Evolutionary conservation across 2,329 filamentous ascomycete species (phyloP), one percentile per base, ranked within the genome.

Genomic region (Fusarium acutatum): DNA sequence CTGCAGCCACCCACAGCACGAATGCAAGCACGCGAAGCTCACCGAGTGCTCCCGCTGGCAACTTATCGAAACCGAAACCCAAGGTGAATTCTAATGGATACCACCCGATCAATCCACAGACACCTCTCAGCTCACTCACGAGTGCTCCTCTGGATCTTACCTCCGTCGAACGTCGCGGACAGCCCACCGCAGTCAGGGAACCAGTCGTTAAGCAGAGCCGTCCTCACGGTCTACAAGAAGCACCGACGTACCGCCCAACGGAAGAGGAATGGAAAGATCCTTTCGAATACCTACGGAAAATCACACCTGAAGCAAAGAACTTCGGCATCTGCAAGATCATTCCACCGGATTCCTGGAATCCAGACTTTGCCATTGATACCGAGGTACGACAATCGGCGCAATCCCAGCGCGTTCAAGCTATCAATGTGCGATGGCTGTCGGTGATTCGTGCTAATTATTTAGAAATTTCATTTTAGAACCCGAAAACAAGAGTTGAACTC

Each of bases 381-480:
- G 95, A 98, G 91, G 96, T 98, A 75, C 50, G 81, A 73, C 34
- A 52, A 26, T 46, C 54, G 69, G 37, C 49, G 50, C 43, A 63
- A 38, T 57, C 32, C 35, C 37, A 47, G 58, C 59, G 71, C 71
- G 71, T 62, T 56, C 41, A 60, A 35, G 50, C 52, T 60, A 53
- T 60, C 30, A 60, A 41, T 24, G 30, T 43, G 43, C 30, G 67
- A 43, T 60, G 46, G 43, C 18, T 53, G 40, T 73, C 5, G 30
- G 32, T 49, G 43, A 26, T 26, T 52, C 11, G 43, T 59, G 47
- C 72, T 74, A 59, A 77, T 64, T 62, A 28, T 67, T 28, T 58
- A 98, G 95, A 94, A 92, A 83, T 99, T 99, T 79, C 96, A 99
- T 82, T 99, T 99, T 81, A 91, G 95, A 74, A 99, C 96, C 20